These are phyloP conservation scores for Sphaerostilbella broomeana DNA, from an alignment of 2,329 filamentous ascomycete species.

Conservation along the genomic window DNA sequence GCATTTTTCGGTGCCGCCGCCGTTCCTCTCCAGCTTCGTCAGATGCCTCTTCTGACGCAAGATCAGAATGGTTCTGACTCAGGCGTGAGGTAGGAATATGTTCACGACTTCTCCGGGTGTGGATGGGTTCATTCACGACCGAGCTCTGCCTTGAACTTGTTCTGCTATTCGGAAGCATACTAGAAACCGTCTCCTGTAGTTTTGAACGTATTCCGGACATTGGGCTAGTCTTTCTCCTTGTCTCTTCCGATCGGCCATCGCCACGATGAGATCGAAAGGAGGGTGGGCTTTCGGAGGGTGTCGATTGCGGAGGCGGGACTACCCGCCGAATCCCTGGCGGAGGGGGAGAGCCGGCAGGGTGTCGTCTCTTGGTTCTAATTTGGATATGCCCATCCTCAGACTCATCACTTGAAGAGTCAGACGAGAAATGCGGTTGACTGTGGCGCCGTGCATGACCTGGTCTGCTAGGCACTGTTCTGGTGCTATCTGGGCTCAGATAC, in stretches of 20 bases:
- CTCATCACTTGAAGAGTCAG: slow-evolving; percentile 38
- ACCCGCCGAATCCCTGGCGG: slow-evolving; percentile 29
- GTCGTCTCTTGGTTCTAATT: slow-evolving; percentile 22
- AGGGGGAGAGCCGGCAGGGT: slow-evolving; percentile 23
- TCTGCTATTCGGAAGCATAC: slow-evolving; percentile 35
- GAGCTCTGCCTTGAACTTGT: slow-evolving; percentile 30
- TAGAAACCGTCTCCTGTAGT: slow-evolving; percentile 40
- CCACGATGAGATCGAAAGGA: slow-evolving; percentile 28
- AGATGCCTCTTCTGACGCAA: slow-evolving; percentile 31
- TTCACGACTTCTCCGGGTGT: slow-evolving; percentile 35
- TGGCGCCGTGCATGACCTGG: slow-evolving; percentile 35
- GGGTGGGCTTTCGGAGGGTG: slow-evolving; percentile 19
- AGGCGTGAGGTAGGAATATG: slow-evolving; percentile 35
- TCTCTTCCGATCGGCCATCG: slow-evolving; percentile 30
- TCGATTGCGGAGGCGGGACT: slow-evolving; percentile 24
- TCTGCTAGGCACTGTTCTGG: slow-evolving; percentile 23
- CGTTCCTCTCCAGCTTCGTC: slow-evolving; percentile 30
- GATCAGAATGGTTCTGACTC: slow-evolving; percentile 36
- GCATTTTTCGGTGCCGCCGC: slow-evolving; percentile 19
- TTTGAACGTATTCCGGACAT: slow-evolving; percentile 39
- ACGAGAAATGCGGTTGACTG: slow-evolving; percentile 42
- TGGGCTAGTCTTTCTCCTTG: slow-evolving; percentile 30
- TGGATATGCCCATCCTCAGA: slow-evolving; percentile 16
- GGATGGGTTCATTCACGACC: slow-evolving; percentile 24
- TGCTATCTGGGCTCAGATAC: slow-evolving; percentile 30